These are phyloP conservation scores for Pulveroboletus sp. DNA, from an alignment of 768 basidiomycete genomes.

Conservation along the genomic window DNA sequence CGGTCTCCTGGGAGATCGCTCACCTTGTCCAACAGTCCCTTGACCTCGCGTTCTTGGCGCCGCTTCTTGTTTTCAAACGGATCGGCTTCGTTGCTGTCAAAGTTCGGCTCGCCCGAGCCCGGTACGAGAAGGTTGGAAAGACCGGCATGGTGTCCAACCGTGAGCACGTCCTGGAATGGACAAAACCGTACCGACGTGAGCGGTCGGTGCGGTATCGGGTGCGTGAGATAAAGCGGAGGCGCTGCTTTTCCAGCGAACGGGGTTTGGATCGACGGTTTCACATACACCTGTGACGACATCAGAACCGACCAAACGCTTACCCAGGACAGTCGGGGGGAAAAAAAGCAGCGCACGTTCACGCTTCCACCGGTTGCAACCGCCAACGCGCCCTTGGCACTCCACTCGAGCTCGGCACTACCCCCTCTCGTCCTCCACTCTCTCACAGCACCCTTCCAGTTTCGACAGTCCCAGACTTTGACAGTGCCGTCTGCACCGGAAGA, in stretches of 20 bases:
- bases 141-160: slow-evolving; percentile 72
- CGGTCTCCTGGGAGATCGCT: background rate
- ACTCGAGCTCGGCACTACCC: slow-evolving; percentile 65
- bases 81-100: slow-evolving; percentile 90
- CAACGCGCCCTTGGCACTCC: slow-evolving; percentile 82
- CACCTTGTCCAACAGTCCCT: slow-evolving; percentile 85
- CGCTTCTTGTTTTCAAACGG: slow-evolving; percentile 85
- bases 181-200: slow-evolving; percentile 75
- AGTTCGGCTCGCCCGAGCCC: slow-evolving; percentile 91
- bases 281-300: slow-evolving; percentile 55
- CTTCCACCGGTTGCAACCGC: slow-evolving; percentile 78
- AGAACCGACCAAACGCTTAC: no score
- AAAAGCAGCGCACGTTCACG: slow-evolving; percentile 58
- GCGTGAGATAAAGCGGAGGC: slow-evolving; percentile 86
- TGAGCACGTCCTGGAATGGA: slow-evolving; percentile 84
- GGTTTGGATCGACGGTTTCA: slow-evolving; percentile 58
- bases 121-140: slow-evolving; percentile 86
- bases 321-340: background rate
- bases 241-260: slow-evolving; percentile 43
- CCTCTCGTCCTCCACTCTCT: slow-evolving; percentile 74
- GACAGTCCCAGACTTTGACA: slow-evolving; percentile 95
- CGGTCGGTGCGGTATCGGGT: slow-evolving; percentile 77
- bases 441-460: slow-evolving; percentile 91
- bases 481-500: slow-evolving; percentile 83
- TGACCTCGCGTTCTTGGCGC: slow-evolving; percentile 86